Conservation (phyloP, 2,329 filamentous ascomycete genomes). For the Aspergillus viridinutans region DNA sequence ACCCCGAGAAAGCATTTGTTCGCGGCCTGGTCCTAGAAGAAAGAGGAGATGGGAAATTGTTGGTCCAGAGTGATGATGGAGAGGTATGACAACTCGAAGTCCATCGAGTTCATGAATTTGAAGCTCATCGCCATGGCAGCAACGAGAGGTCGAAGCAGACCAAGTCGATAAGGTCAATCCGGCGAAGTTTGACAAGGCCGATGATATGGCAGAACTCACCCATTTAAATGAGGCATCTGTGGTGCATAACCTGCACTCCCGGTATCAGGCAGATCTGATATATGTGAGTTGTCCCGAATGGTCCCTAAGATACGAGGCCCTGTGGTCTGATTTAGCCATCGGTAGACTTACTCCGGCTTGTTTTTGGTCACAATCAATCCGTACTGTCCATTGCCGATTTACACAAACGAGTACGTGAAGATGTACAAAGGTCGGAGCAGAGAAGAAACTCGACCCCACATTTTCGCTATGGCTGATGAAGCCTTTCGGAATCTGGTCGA, state of each 20-base stretch:
- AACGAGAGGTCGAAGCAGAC: conserved; percentile 81
- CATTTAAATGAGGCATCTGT: conserved; percentile 97
- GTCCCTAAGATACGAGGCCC: neutral
- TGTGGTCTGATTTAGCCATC: neutral
- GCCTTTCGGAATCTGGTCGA: conserved; percentile 94
- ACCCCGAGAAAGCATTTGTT: conserved; percentile 81
- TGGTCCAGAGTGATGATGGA: conserved; percentile 92
- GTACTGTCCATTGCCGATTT: conserved; percentile 91
- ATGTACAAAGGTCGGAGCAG: conserved; percentile 92
- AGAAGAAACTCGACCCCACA: conserved; percentile 95
- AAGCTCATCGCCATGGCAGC: conserved; percentile 47
- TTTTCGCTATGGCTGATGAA: conserved; percentile 95
- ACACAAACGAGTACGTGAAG: conserved; percentile 93
- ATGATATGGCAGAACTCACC: conserved; percentile 98
- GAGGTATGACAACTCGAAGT: conserved; percentile 54
- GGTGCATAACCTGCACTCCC: conserved; percentile 90
- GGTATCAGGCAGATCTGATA: conserved; percentile 93
- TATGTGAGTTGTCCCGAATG: conserved; percentile 51
- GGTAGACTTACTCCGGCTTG: conserved; percentile 85
- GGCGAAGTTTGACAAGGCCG: conserved; percentile 98
- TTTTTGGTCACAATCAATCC: conserved; percentile 97
- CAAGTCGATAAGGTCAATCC: conserved; percentile 98
- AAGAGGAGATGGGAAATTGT: conserved; percentile 60
- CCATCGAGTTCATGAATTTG: neutral
- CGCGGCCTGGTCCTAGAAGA: conserved; percentile 91